Base-by-base conservation (phyloP, 2,329 filamentous ascomycete species). In the Alternaria angustiovoidea region DNA sequence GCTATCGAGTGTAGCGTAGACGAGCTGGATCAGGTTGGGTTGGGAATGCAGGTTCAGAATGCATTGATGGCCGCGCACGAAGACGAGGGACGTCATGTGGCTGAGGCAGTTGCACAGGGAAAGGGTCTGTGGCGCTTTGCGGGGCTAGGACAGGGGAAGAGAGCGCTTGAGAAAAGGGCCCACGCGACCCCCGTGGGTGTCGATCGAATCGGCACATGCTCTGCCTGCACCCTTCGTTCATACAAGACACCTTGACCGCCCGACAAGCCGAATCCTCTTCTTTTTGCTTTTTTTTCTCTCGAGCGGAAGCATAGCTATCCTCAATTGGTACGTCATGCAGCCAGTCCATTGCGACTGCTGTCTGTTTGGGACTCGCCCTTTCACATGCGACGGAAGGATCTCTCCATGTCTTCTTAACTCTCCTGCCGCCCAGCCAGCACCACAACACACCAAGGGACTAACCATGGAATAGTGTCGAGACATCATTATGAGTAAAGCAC, bases 401-500 rank as follows among this genome's bases (percentile, higher is more conserved):
- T 51, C 32, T 51, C 24, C 24, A 54, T 39, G 47, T 22, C 54
- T 30, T 54, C 32, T 42, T 47, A 14, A 36, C 16, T 51, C 52
- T 46, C 22, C 48, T 7, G 26, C 42, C 30, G 38, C 34, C 30
- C 54, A 28, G 39, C 32, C 38, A 36, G 16, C 39, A 32, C 55
- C 22, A 48, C 59, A 49, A 14, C 18, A 24, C 39, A 39, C n/a
- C 16, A 41, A 24, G 22, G 11, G 32, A 54, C 61, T 65, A 43
- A 59, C 59, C 28, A 59, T 38, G 42, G 42, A 44, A 11, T 51
- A 65, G 63, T 51, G 7, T 54, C 42, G 26, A 43, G 11, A 28
- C 39, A 56, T 51, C 66, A 69, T 42, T 51, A 73, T 73, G 70
- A 71, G 66, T 44, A 70, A 71, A 62, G 44, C 68, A 51, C 67